phyloP scores from a whole-genome alignment of 2,329 filamentous ascomycete species.

The Paecilomyces dactylethromorphus region DNA sequence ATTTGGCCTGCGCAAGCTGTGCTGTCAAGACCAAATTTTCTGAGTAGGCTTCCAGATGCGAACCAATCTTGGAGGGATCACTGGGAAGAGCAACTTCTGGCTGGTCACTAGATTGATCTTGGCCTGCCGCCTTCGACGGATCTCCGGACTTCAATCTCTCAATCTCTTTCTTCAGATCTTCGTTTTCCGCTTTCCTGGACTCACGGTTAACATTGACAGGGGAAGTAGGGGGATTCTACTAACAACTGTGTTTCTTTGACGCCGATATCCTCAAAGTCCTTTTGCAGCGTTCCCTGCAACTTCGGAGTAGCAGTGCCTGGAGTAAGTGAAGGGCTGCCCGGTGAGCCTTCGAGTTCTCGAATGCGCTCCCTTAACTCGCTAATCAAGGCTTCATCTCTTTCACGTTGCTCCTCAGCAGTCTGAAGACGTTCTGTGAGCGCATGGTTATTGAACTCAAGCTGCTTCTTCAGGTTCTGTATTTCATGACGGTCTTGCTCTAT shows the following conservation, averaged over 20 bases:
- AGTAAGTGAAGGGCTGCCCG: slow-evolving; percentile 30
- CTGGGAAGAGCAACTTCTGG: slow-evolving; percentile 6
- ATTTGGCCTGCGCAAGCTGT: slow-evolving; percentile 27
- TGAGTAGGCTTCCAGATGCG: slow-evolving; percentile 25
- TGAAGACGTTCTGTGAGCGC: slow-evolving; percentile 38
- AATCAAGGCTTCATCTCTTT: slow-evolving; percentile 35
- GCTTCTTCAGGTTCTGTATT: slow-evolving; percentile 42
- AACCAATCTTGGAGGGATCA: slow-evolving; percentile 16
- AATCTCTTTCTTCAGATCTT: slow-evolving; percentile 31
- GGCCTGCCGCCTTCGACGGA: slow-evolving; percentile 9
- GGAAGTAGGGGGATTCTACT: slow-evolving; percentile 8
- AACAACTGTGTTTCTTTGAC: slow-evolving; percentile 33
- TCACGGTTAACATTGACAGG: slow-evolving; percentile 12
- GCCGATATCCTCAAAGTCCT: slow-evolving; percentile 36
- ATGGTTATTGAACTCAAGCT: slow-evolving; percentile 44
- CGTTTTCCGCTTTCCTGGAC: slow-evolving; percentile 33
- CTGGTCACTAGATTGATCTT: not conserved
- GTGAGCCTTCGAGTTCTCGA: slow-evolving; percentile 34
- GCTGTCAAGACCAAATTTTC: slow-evolving; percentile 24
- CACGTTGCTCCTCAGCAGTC: slow-evolving; percentile 36
- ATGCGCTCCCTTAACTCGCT: slow-evolving; percentile 37
- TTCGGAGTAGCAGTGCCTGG: slow-evolving; percentile 34
- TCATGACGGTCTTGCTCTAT: slow-evolving; percentile 44
- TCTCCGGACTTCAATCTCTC: slow-evolving; percentile 24
- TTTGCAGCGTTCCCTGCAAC: slow-evolving; percentile 32